Percentiles rank a stretch among this genome's conserved stretches.
Conservation (phyloP, 2,329 filamentous ascomycete genomes). For the Fusarium sacchari region DNA sequence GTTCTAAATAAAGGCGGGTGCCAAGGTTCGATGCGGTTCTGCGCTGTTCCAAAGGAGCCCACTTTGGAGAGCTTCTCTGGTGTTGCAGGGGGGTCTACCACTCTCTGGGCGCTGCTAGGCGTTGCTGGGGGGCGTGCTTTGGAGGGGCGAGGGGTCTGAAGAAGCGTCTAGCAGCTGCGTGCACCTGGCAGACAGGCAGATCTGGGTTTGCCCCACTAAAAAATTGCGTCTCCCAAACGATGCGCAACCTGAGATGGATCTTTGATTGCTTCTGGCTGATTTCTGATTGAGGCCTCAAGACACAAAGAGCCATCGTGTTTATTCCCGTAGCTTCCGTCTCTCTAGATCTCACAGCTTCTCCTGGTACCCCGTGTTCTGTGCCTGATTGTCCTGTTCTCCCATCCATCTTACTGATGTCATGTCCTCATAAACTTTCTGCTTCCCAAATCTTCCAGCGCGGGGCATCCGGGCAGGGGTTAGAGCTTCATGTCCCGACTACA, state of each 20-base stretch:
- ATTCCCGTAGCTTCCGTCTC: slow-evolving; percentile 26
- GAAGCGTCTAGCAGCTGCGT: slow-evolving; percentile 49
- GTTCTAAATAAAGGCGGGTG: slow-evolving; percentile 53
- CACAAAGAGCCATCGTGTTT: neutral
- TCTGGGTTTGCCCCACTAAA: slow-evolving; percentile 33
- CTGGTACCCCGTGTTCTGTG: neutral
- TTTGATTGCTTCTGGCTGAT: slow-evolving; percentile 22
- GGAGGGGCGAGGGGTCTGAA: slow-evolving; percentile 42
- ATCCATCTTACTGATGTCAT: slow-evolving; percentile 47
- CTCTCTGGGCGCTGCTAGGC: slow-evolving; percentile 38
- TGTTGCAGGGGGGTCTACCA: slow-evolving; percentile 37
- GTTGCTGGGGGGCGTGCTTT: slow-evolving; percentile 26
- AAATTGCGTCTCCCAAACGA: slow-evolving; percentile 28
- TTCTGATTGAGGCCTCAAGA: slow-evolving; percentile 9
- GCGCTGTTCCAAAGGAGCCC: slow-evolving; percentile 55
- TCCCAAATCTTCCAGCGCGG: slow-evolving; percentile 47
- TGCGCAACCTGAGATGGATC: slow-evolving; percentile 22
- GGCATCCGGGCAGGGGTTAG: slow-evolving; percentile 37
- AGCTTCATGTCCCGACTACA: slow-evolving; percentile 35
- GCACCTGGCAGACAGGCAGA: slow-evolving; percentile 40
- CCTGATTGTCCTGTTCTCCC: neutral
- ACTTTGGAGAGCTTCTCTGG: slow-evolving; percentile 44
- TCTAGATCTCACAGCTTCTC: slow-evolving; percentile 1
- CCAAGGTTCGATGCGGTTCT: slow-evolving; percentile 57
- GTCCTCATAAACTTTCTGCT: slow-evolving; percentile 33